A percentile compares a stretch with the other conserved stretches of the same genome.
phyloP scores from a whole-genome alignment of 2,329 filamentous ascomycete genomes.

The Penicillium capsulatum region DNA sequence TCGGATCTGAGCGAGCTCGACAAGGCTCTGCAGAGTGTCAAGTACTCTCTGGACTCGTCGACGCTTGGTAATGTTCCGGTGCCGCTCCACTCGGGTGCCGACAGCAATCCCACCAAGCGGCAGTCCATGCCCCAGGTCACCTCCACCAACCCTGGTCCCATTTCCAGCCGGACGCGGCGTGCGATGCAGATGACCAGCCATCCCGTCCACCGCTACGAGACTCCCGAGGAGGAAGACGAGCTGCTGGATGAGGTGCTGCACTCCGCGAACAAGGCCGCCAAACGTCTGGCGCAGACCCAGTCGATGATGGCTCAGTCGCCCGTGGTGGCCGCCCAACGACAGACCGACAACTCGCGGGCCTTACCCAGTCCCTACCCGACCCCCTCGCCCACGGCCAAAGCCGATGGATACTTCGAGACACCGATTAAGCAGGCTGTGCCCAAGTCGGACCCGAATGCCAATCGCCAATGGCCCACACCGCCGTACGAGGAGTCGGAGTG shows the following conservation, averaged over 20 bases:
- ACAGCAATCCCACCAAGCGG: conserved; percentile 30
- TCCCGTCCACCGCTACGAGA: conserved; percentile 81
- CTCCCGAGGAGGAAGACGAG: conserved; percentile 94
- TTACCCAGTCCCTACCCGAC: conserved; percentile 59
- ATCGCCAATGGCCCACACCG: conserved; percentile 86
- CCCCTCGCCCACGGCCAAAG: conserved; percentile 76
- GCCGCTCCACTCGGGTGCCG: conserved; percentile 31
- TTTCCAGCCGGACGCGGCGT: conserved; percentile 75
- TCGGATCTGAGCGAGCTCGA: conserved; percentile 59
- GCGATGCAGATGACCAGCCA: conserved; percentile 66
- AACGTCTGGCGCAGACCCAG: conserved; percentile 57
- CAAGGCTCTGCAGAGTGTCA: conserved; percentile 57
- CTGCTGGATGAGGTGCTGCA: conserved; percentile 82
- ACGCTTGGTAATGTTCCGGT: conserved; percentile 36
- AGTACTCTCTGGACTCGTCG: conserved; percentile 54
- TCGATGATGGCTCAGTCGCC: conserved; percentile 45
- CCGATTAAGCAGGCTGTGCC: conserved; percentile 62
- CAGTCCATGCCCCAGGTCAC: conserved; percentile 39
- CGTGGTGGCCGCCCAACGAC: conserved; percentile 50
- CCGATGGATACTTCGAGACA: conserved; percentile 67
- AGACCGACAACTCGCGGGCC: conserved; percentile 26
- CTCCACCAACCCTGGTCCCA: conserved; percentile 49
- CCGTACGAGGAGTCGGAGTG: conserved; percentile 93
- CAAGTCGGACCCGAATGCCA: conserved; percentile 47
- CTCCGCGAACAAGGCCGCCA: conserved; percentile 70